Percentiles rank a stretch among this genome's conserved stretches.
Conservation (phyloP, 495 filamentous ascomycete genomes). For the Aspergillus kassunensis region DNA sequence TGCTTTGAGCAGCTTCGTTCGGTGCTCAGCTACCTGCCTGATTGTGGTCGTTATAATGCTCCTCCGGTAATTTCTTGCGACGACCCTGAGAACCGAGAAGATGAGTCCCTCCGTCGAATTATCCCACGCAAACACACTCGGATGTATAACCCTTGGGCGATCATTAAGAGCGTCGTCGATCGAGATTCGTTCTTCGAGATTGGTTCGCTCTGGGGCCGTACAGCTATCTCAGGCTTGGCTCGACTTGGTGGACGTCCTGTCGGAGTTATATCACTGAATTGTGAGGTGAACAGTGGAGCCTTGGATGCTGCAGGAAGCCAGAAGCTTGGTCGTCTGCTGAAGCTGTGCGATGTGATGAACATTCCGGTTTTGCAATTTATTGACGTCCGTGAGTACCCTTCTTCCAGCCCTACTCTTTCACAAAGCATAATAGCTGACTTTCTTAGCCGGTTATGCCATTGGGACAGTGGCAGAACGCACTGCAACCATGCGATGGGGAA, state of each 20-base stretch:
- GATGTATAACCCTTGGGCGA: slow-evolving; percentile 56
- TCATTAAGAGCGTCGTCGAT: slow-evolving; percentile 55
- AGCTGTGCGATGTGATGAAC: slow-evolving; percentile 62
- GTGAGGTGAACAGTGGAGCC: slow-evolving; percentile 58
- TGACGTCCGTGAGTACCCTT: slow-evolving; percentile 45
- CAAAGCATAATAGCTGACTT: background rate
- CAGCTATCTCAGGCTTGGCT: slow-evolving; percentile 56
- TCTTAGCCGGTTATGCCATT: slow-evolving; percentile 54
- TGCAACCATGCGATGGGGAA: slow-evolving; percentile 60
- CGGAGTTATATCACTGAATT: slow-evolving; percentile 54
- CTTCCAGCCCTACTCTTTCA: background rate
- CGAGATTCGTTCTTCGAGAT: slow-evolving; percentile 58
- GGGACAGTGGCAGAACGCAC: slow-evolving; percentile 58
- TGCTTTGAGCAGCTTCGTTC: slow-evolving; percentile 58
- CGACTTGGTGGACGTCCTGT: slow-evolving; percentile 52
- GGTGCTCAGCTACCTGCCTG: slow-evolving; percentile 53
- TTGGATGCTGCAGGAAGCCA: slow-evolving; percentile 57
- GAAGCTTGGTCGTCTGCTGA: slow-evolving; percentile 54
- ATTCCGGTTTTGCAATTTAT: slow-evolving; percentile 60
- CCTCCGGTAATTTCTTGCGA: slow-evolving; percentile 45
- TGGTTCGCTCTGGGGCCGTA: slow-evolving; percentile 57
- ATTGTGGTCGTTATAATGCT: slow-evolving; percentile 45
- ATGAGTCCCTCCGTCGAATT: slow-evolving; percentile 48
- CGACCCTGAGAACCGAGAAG: slow-evolving; percentile 46
- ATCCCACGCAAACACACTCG: slow-evolving; percentile 54